Evolutionary conservation across 805 yeast genomes (phyloP).

Genomic region (Komagataella ulmi): DNA sequence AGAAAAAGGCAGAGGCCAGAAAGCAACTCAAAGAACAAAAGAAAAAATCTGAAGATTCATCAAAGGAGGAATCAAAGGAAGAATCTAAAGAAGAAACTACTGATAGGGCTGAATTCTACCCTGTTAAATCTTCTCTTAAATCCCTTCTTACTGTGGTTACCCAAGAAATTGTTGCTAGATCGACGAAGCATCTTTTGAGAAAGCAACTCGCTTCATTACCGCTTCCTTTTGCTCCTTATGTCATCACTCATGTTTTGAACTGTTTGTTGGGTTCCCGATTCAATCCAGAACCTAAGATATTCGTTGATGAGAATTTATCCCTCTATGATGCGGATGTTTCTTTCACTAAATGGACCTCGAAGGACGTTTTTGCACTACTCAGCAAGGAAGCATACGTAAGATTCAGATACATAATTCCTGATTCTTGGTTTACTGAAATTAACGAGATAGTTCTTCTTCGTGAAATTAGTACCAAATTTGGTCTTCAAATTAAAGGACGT

Average conservation of each 20-base stretch:
- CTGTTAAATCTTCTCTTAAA: conserved; percentile 26
- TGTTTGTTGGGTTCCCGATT: conserved; percentile 43
- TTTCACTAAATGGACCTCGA: conserved; percentile 32
- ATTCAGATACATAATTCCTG: conserved; percentile 47
- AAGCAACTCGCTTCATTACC: conserved; percentile 32
- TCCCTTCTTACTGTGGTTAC: conserved; percentile 34
- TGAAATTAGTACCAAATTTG: conserved; percentile 63
- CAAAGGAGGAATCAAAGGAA: conserved; percentile 13
- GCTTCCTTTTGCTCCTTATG: conserved; percentile 36
- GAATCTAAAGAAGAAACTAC: conserved; percentile 19
- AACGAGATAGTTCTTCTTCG: conserved; percentile 36
- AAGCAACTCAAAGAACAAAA: conserved; percentile 11
- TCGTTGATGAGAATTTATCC: conserved; percentile 25
- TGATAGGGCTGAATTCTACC: conserved; percentile 26
- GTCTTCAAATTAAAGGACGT: conserved; percentile 69
- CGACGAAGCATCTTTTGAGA: conserved; percentile 63
- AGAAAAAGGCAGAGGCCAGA: conserved; percentile 11
- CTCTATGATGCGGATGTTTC: conserved; percentile 29
- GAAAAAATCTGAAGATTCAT: conserved; percentile 12
- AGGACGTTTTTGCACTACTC: conserved; percentile 28
- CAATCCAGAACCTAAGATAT: conserved; percentile 25
- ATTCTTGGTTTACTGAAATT: conserved; percentile 29
- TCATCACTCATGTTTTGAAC: conserved; percentile 63
- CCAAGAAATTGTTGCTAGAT: conserved; percentile 71
- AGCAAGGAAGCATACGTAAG: conserved; percentile 42